Evolutionary conservation across 192 early-diverging fungal genomes (phyloP).

Genomic region (Spinellus fusiger): DNA sequence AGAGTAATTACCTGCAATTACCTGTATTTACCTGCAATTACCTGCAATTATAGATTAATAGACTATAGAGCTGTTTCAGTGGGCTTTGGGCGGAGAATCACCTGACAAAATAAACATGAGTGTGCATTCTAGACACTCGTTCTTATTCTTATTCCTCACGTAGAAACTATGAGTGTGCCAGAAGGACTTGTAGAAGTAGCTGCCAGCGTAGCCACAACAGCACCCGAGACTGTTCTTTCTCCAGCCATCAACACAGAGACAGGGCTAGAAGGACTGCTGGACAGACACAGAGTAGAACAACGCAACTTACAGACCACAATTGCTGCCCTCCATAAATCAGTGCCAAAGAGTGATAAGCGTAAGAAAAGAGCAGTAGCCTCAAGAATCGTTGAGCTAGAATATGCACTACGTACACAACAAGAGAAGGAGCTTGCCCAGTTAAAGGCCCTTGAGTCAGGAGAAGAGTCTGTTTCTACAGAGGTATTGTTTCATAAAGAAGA

Average conservation of each 20-base stretch:
- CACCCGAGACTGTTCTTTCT: neutral
- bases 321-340: constrained; percentile 72
- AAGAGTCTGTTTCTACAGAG: neutral
- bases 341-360: constrained; percentile 76
- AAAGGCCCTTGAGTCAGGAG: constrained; percentile 7
- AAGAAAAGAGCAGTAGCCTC: constrained; percentile 76
- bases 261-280: constrained; percentile 58
- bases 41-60: no score
- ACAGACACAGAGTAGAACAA: constrained; percentile 72
- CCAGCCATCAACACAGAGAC: constrained; percentile 14
- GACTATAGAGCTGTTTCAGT: no score
- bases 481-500: constrained; percentile 2
- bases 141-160: neutral
- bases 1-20: no score
- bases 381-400: constrained; percentile 65
- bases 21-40: no score
- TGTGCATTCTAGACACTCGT: neutral
- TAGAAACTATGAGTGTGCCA: neutral
- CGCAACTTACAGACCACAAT: constrained; percentile 65
- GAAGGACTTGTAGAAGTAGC: neutral
- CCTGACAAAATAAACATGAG: neutral
- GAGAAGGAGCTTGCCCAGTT: constrained; percentile 48
- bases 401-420: constrained; percentile 54
- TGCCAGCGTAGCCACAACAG: neutral
- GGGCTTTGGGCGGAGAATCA: neutral